These are phyloP conservation scores for Tolypocladium tropicale DNA, from an alignment of 2,329 filamentous ascomycete genomes.

Conservation along the genomic window DNA sequence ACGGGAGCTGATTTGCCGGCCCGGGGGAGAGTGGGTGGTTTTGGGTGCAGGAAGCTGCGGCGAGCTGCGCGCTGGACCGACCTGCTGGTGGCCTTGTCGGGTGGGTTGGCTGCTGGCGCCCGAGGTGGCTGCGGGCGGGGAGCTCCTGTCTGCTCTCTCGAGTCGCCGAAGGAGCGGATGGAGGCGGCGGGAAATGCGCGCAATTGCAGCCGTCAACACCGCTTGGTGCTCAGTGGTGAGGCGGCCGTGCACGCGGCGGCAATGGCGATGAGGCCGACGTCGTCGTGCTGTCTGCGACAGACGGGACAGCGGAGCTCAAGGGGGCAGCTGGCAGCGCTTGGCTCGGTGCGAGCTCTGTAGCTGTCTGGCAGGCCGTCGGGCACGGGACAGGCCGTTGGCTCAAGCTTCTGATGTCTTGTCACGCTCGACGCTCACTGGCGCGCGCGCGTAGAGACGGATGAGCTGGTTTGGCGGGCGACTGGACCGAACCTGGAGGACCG, in stretches of 20 bases:
- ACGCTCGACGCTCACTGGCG: conserved; percentile 3
- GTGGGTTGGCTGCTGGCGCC: conserved; percentile 6
- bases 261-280: background rate
- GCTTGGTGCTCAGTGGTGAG: background rate
- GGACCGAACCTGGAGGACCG: conserved; percentile 10
- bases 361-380: background rate
- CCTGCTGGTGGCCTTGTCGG: background rate
- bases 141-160: background rate
- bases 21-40: conserved; percentile 9
- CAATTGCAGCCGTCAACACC: background rate
- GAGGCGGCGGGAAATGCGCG: background rate
- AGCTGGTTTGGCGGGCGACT: conserved; percentile 1
- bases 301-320: background rate
- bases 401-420: conserved; percentile 4
- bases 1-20: conserved; percentile 42
- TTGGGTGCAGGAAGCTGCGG: conserved; percentile 6
- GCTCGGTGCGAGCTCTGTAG: background rate
- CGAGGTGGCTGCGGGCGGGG: conserved; percentile 2
- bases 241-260: background rate
- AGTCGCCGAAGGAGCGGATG: background rate
- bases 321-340: background rate
- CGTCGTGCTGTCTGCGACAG: background rate
- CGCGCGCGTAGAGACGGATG: conserved; percentile 3
- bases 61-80: background rate
- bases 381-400: conserved; percentile 2